Evolutionary conservation across 208 protist genomes (phyloP).

Genomic region (Novymonas esmeraldas): DNA sequence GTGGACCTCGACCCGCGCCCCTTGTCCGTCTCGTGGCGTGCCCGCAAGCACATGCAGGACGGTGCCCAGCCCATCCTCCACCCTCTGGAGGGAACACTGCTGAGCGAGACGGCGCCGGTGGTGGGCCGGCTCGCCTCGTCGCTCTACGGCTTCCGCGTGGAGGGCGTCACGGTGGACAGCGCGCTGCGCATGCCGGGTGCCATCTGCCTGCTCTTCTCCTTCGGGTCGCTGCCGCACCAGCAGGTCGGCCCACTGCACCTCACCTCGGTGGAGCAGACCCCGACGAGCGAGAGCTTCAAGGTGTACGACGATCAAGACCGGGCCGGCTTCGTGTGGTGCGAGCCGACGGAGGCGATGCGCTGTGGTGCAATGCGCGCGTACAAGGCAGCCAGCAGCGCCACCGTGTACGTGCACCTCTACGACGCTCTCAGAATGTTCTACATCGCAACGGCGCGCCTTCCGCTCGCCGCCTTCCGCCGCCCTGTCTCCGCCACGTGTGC

Average conservation of each 20-base stretch:
- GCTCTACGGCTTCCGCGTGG: conserved; percentile 83
- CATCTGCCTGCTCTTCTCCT: conserved; percentile 86
- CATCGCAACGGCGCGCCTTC: conserved; percentile 60
- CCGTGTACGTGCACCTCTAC: conserved; percentile 85
- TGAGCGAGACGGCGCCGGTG: conserved; percentile 56
- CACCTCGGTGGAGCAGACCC: conserved; percentile 52
- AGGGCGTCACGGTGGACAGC: conserved; percentile 82
- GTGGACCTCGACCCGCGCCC: conserved; percentile 74
- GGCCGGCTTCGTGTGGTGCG: conserved; percentile 84
- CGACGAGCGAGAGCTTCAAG: conserved; percentile 58
- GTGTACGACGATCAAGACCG: conserved; percentile 44
- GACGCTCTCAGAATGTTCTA: conserved; percentile 92
- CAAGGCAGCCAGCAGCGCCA: conserved; percentile 44
- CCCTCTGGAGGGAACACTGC: conserved; percentile 53
- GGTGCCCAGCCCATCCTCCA: conserved; percentile 78
- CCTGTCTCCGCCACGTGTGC: conserved; percentile 67
- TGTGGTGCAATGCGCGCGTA: conserved; percentile 64
- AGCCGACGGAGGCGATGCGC: conserved; percentile 59
- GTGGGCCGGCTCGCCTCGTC: conserved; percentile 42
- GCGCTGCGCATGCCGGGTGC: conserved; percentile 61
- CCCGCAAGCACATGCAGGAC: conserved; percentile 59
- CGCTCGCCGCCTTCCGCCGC: conserved; percentile 71
- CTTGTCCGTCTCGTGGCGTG: conserved; percentile 73
- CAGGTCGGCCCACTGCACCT: conserved; percentile 69
- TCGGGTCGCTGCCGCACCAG: conserved; percentile 80